Base-by-base conservation (phyloP, 306 rosid genomes). In the Lathyrus sativus region DNA sequence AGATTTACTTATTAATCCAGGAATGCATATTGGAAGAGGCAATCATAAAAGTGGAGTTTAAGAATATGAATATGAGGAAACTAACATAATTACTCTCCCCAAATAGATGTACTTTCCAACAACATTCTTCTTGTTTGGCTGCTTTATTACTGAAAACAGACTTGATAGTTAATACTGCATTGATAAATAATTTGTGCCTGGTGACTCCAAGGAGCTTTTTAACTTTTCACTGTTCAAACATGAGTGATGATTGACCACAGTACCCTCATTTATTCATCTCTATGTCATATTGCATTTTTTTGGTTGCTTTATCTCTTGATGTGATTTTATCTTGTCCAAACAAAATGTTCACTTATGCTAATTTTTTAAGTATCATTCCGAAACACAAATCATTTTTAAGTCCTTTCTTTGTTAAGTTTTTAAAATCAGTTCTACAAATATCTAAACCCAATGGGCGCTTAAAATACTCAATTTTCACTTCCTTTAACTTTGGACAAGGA, bases 241-340 rank as follows among this genome's bases (percentile, higher is more conserved):
- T 64, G 12, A 54, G 55, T 65, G 57, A 42, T 64, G 46, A 53
- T 64, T 73, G 66, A 28, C 65, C 65, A 41, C 15, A 63, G 15
- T 39, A 28, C 35, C 29, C 19, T 53, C 62, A 42, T 63, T 42
- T 63, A 15, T 54, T 41, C 37, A 10, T 73, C n/a, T 42, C 33
- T 49, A 6, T 55, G 15, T 72, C 43, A 18, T 31, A 29, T 42
- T 26, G 15, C 43, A 39, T 17, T 33, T 6, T 7, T 45, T 55
- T 11, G 66, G 43, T 65, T 33, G 42, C 51, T 65, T 44, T 56
- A 53, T 31, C 65, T 39, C 45, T 42, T 5, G 3, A 42, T 54
- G 35, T 53, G 22, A 51, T 63, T 41, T 28, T 26, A 63, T 35
- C 28, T 12, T 28, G 17, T 42, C 39, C 58, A 29, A 64, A 39